Base-by-base conservation (phyloP, 345 rosid species). In the Brassica incana region DNA sequence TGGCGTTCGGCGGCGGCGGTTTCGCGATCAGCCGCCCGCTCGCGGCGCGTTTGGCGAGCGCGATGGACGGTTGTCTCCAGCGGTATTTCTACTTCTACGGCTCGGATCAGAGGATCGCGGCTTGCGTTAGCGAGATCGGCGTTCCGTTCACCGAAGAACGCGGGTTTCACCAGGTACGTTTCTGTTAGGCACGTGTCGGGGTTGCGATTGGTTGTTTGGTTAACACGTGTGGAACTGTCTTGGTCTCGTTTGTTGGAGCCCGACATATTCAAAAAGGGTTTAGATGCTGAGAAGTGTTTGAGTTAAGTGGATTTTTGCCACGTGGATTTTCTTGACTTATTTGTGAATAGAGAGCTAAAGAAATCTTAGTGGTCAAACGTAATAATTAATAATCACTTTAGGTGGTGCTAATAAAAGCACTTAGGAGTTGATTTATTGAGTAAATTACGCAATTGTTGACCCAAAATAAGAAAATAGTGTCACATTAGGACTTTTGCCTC, bases 1-100 rank as follows among this genome's bases (percentile, higher is more conserved):
- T 90, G 98, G 98, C 93, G 58, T 92, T 85, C 18, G 97, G 98
- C n/a, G 98, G 98, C 0, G 97, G 97, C 0, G 98, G 98, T 29
- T 89, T 94, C 63, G 97, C 97, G 0, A 33, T 92, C 27, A 94
- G 97, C 20, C 88, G 88, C 59, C 87, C 96, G 0, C 58, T 94
- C 23, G 98, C 96, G 0, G 86, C 80, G 83, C 80, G 81, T n/a
- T 58, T 92, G 77, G 88, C 87, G 62, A 33, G 27, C 5, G 76
- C 63, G 2, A 73, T 92, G 82, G 98, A 94, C 88, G 86, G 88
- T 35, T 94, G 98, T 68, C 84, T 92, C 9, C 83, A 86, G 1
- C 78, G 91, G 78, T 94, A 92, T 80, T 76, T 63, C 67, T 78
- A 80, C 52, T 88, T 90, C 76, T 94, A 90, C 87, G 98, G 98